Conservation (phyloP, 176 grass and related monocot genomes). For the Eragrostis nindensis region DNA sequence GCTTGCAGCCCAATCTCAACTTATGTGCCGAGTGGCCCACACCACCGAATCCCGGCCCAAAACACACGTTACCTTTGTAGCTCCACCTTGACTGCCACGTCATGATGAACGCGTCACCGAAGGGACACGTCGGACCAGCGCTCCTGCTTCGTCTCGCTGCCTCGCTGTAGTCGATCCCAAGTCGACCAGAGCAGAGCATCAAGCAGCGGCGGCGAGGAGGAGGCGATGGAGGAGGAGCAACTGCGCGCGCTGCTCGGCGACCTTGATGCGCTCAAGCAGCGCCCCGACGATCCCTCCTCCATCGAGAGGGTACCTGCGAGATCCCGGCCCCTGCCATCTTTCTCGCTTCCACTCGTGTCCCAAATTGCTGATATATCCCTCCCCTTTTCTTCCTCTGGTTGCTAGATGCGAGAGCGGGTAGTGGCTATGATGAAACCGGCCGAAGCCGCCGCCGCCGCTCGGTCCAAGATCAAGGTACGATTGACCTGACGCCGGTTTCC, state of each 20-base stretch:
- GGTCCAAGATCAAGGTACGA: constrained; percentile 83
- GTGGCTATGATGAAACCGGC: constrained; percentile 40
- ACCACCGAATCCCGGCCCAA: not conserved
- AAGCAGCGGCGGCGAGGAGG: not conserved
- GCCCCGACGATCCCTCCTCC: constrained; percentile 46
- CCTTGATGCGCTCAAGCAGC: constrained; percentile 67
- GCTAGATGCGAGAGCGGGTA: constrained; percentile 64
- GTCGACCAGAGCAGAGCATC: not conserved
- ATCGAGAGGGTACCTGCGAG: constrained; percentile 54
- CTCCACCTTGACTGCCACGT: constrained; percentile 12
- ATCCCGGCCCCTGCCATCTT: constrained; percentile 20
- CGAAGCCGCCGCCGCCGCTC: constrained; percentile 17
- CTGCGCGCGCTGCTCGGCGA: constrained; percentile 62
- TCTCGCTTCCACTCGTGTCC: not conserved
- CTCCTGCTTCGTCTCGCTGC: no score
- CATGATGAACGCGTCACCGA: not conserved
- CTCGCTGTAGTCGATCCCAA: no score
- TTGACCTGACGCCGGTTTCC: not conserved
- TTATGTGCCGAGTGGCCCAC: not conserved
- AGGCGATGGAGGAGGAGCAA: constrained; percentile 70
- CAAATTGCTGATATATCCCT: not conserved
- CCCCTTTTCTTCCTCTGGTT: not conserved
- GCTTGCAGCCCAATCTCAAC: no score
- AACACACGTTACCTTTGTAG: not conserved
- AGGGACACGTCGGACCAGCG: constrained; percentile 20